phyloP scores from a whole-genome alignment of 305 asterid species.

The Solanum aculeatissimum region DNA sequence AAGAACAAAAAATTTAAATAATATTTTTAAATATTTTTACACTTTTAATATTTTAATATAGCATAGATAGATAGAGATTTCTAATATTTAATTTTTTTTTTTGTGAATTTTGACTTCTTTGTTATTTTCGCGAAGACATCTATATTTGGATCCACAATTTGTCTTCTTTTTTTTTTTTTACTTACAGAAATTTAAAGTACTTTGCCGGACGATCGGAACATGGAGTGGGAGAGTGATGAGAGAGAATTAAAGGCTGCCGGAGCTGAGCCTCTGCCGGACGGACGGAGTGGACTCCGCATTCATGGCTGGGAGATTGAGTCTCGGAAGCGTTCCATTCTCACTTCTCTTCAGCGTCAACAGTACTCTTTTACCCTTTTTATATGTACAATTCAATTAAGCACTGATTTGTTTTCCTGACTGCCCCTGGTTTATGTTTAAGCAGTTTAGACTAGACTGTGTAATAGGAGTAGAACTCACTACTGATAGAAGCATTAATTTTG shows the following conservation, averaged over 20 bases:
- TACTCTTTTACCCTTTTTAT: conserved; percentile 1
- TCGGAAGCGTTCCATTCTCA: conserved; percentile 69
- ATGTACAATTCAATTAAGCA: neutral
- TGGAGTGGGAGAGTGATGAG: conserved; percentile 76
- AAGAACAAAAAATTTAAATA: too few relatives aligned
- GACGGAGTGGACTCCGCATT: conserved; percentile 54
- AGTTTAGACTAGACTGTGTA: neutral
- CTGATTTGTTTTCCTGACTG: neutral
- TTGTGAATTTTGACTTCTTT: neutral
- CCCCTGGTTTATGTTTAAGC: neutral
- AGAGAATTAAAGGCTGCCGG: conserved; percentile 78
- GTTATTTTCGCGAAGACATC: neutral
- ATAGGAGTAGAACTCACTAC: neutral
- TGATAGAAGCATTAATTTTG: neutral
- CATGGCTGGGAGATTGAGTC: conserved; percentile 97
- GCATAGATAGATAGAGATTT: too few relatives aligned
- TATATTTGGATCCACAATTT: neutral
- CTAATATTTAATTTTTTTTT: too few relatives aligned
- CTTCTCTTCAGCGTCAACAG: conserved; percentile 52
- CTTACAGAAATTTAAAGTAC: neutral
- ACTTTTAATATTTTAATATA: too few relatives aligned
- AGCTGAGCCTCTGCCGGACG: conserved; percentile 57
- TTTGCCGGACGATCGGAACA: conserved; percentile 11
- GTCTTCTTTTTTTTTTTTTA: neutral
- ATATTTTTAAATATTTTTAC: too few relatives aligned